These are phyloP conservation scores for Westerdykella ornata DNA, from an alignment of 2,329 filamentous ascomycete species.

Conservation along the genomic window DNA sequence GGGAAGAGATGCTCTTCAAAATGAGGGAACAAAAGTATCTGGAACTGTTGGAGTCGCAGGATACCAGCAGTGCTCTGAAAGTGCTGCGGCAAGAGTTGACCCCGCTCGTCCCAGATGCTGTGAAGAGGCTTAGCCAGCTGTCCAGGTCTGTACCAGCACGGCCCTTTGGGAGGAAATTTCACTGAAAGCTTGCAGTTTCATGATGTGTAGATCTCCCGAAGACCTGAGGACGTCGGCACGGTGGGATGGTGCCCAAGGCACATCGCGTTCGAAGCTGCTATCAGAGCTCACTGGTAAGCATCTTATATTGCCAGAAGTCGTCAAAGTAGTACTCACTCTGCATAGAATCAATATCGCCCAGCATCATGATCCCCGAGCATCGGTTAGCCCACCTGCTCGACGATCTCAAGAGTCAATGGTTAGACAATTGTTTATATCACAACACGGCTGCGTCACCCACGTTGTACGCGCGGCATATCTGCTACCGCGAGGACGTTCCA, in stretches of 20 bases:
- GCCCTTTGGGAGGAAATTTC: not conserved
- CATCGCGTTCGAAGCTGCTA: slow-evolving; percentile 67
- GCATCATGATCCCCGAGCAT: slow-evolving; percentile 93
- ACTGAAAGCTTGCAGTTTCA: slow-evolving; percentile 51
- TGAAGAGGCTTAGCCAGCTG: slow-evolving; percentile 65
- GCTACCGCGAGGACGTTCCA: slow-evolving; percentile 74
- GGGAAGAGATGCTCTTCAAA: slow-evolving; percentile 75
- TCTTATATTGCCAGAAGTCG: not conserved
- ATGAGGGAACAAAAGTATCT: slow-evolving; percentile 92
- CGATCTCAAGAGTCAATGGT: slow-evolving; percentile 77
- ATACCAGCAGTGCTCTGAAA: slow-evolving; percentile 65
- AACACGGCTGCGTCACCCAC: slow-evolving; percentile 73
- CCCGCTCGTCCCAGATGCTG: slow-evolving; percentile 71
- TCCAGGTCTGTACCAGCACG: slow-evolving; percentile 52
- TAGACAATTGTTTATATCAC: slow-evolving; percentile 80
- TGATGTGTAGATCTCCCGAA: slow-evolving; percentile 78
- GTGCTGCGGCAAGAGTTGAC: slow-evolving; percentile 87
- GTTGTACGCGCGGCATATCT: slow-evolving; percentile 81
- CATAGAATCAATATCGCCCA: slow-evolving; percentile 81
- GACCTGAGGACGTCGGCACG: slow-evolving; percentile 69
- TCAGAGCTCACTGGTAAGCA: slow-evolving; percentile 74
- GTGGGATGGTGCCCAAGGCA: slow-evolving; percentile 76
- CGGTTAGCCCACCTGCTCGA: slow-evolving; percentile 74
- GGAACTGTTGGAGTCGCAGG: slow-evolving; percentile 72
- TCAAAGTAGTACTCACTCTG: slow-evolving; percentile 6